Evolutionary conservation across 306 rosid genomes (phyloP).

Genomic region (Lathyrus oleraceus): DNA sequence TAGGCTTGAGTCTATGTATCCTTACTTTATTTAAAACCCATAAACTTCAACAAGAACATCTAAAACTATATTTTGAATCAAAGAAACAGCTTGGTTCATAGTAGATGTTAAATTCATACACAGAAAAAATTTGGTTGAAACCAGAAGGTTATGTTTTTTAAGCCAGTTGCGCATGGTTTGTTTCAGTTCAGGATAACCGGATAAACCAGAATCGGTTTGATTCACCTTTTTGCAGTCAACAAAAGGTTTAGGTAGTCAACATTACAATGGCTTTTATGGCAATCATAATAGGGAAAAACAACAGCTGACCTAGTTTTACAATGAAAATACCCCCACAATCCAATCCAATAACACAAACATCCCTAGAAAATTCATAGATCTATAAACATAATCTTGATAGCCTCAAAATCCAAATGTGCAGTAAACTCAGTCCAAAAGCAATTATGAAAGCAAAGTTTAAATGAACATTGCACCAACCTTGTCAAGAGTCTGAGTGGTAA

Average conservation of each 20-base stretch:
- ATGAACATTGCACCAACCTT: constrained; percentile 58
- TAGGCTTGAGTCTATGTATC: neutral
- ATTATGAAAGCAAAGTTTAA: constrained; percentile 15
- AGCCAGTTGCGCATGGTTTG: neutral
- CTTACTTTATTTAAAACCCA: neutral
- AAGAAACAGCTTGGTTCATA: neutral
- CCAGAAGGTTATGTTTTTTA: neutral
- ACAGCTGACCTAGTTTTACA: neutral
- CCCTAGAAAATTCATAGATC: neutral
- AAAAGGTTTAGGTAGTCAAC: neutral
- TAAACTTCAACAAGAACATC: neutral
- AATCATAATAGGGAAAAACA: constrained; percentile 4
- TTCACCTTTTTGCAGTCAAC: neutral
- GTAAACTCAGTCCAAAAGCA: constrained; percentile 11
- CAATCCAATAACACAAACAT: neutral
- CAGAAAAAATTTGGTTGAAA: neutral
- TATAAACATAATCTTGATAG: neutral
- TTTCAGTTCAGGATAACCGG: neutral
- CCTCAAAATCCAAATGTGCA: neutral
- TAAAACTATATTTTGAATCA: neutral
- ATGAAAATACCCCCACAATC: neutral
- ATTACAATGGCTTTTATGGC: neutral
- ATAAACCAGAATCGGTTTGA: neutral
- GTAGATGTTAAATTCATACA: neutral
- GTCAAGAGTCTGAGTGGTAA: constrained; percentile 97